phyloP scores from a whole-genome alignment of 495 filamentous ascomycete genomes.

The Parathielavia appendiculata region DNA sequence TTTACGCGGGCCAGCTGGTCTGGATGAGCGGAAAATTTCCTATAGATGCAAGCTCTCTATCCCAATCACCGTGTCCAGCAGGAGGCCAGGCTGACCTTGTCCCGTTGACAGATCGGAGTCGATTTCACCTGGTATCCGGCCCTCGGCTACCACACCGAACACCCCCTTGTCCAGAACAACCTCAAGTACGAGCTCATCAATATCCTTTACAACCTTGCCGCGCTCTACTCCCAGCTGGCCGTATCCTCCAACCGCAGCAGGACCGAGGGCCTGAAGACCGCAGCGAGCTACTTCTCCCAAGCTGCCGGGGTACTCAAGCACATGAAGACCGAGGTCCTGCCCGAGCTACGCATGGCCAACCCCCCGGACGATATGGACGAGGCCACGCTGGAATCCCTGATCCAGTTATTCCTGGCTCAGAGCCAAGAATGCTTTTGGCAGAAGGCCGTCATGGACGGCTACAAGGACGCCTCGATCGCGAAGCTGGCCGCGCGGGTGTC shows the following conservation, averaged over 20 bases:
- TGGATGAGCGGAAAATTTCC: conserved; percentile 96
- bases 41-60: conserved; percentile 61
- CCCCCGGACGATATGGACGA: conserved; percentile 96
- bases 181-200: conserved; percentile 94
- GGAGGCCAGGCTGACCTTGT: conserved; percentile 21
- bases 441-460: conserved; percentile 88
- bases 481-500: conserved; percentile 88
- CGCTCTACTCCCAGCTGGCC: conserved; percentile 89
- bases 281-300: conserved; percentile 87
- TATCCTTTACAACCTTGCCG: conserved; percentile 85
- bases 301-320: conserved; percentile 79
- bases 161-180: conserved; percentile 83
- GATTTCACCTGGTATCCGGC: conserved; percentile 96
- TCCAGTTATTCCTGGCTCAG: conserved; percentile 81
- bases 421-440: conserved; percentile 98
- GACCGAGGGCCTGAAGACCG: conserved; percentile 81
- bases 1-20: conserved; percentile 86
- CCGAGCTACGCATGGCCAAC: conserved; percentile 70
- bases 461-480: conserved; percentile 87
- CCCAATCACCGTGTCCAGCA: not conserved
- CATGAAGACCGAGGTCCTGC: conserved; percentile 71
- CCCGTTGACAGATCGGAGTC: conserved; percentile 65
- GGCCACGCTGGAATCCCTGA: conserved; percentile 75
- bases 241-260: conserved; percentile 67
- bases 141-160: conserved; percentile 79